Evolutionary conservation across 2,329 filamentous ascomycete species (phyloP).

Genomic region (Periconia sp.): DNA sequence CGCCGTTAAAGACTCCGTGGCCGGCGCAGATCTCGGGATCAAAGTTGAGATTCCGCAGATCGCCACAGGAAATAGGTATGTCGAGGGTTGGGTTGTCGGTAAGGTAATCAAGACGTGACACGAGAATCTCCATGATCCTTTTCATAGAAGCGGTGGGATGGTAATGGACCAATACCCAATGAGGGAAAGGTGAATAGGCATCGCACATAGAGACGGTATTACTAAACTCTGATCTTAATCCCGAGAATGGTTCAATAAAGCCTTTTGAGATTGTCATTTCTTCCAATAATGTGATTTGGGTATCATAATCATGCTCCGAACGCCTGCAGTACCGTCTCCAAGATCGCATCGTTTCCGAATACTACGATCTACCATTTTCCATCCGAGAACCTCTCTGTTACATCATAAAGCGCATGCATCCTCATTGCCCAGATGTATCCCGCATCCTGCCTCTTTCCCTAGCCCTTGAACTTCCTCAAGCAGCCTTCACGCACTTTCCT

Average conservation of each 20-base stretch:
- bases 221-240: too few relatives aligned
- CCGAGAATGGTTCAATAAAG: too few relatives aligned
- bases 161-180: too few relatives aligned
- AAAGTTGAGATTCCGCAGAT: constrained; percentile 45
- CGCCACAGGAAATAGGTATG: constrained; percentile 48
- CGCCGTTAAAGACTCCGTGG: constrained; percentile 14
- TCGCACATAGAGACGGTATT: too few relatives aligned
- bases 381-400: too few relatives aligned
- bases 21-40: constrained; percentile 20
- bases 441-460: not conserved
- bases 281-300: not conserved
- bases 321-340: too few relatives aligned
- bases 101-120: constrained; percentile 42
- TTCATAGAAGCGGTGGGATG: too few relatives aligned
- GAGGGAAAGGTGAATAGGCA: too few relatives aligned
- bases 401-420: not conserved
- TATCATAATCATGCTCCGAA: constrained; percentile 7
- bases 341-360: too few relatives aligned
- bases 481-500: constrained; percentile 73
- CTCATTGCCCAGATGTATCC: not conserved
- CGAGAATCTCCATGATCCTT: too few relatives aligned
- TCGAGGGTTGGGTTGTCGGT: constrained; percentile 55
- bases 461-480: constrained; percentile 47
- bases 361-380: too few relatives aligned
- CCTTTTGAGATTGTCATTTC: too few relatives aligned